A percentile compares a stretch with the other conserved stretches of the same genome.
Conservation (phyloP, 306 rosid species). For the Hippophae tibetana region DNA sequence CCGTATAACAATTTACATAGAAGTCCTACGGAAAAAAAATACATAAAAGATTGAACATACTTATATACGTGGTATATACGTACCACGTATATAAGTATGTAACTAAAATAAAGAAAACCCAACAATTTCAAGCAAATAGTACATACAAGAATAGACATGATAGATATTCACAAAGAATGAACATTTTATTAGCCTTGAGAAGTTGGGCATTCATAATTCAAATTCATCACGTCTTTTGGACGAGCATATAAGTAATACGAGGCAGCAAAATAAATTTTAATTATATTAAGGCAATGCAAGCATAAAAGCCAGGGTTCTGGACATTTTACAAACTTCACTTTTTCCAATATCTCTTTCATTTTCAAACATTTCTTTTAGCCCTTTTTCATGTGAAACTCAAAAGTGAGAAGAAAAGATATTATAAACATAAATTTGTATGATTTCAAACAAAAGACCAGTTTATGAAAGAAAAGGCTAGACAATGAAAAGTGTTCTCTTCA, state of each 20-base stretch:
- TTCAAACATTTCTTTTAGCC: slow-evolving; percentile 2
- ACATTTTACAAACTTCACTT: slow-evolving; percentile 34
- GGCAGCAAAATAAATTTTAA: slow-evolving; percentile 37
- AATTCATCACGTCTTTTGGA: too few species aligned
- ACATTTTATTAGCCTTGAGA: too few species aligned
- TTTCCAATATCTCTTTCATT: background rate
- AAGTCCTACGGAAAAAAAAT: too few species aligned
- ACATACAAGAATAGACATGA: too few species aligned
- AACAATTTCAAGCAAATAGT: too few species aligned
- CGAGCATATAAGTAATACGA: background rate
- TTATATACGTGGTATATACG: too few species aligned
- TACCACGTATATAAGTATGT: too few species aligned
- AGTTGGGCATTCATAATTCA: background rate
- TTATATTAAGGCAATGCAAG: slow-evolving; percentile 45
- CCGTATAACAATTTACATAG: too few species aligned
- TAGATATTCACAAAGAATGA: too few species aligned
- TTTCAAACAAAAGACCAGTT: slow-evolving; percentile 97
- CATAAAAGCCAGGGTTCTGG: slow-evolving; percentile 19
- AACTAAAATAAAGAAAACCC: too few species aligned
- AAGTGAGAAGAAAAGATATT: slow-evolving; percentile 17
- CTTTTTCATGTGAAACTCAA: slow-evolving; percentile 9
- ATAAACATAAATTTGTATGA: slow-evolving; percentile 6
- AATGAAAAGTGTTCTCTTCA: slow-evolving; percentile 65
- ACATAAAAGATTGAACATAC: too few species aligned
- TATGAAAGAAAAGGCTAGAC: slow-evolving; percentile 83